Base-by-base conservation (phyloP, 2,329 filamentous ascomycete species). In the Fusarium sp. region DNA sequence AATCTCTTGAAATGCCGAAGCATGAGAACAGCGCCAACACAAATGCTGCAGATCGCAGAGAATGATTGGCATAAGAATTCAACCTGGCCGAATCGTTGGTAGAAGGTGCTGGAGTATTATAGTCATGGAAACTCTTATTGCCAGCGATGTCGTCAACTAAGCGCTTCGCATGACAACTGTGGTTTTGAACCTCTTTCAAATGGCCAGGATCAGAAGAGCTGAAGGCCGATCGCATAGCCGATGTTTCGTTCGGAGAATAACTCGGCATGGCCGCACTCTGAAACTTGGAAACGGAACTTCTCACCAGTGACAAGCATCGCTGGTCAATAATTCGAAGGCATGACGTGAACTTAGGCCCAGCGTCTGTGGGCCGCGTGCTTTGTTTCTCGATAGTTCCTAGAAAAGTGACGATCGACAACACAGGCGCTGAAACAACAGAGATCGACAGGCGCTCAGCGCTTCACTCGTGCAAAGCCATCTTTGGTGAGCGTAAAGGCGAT, bases 361-460 rank as follows among this genome's bases (percentile, higher is more conserved):
- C 24, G 41, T 23, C 21, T 41, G 66, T 63, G 62, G 46, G 48
- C 62, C 43, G 37, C n/a, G 29, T 24, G 60, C 57, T 50, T 44
- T 63, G 62, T 65, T 65, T 59, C 60, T 61, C 26, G 18, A 55
- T 18, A 26, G 47, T 61, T 41, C 21, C 58, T 46, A 13, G 33
- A 39, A 42, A 49, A 58, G 59, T 63, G 71, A 71, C 58, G 71
- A 74, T 73, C 69, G 55, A 44, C 57, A 46, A 62, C 31, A 48
- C 59, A 55, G 38, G 44, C 33, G 48, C 64, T 65, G 62, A 72
- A 63, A 71, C 60, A 61, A 44, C 47, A 52, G 26, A 55, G 62
- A 61, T 70, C 56, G 35, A 52, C 67, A 55, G 18, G 18, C 53
- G 57, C 61, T 59, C 52, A 31, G 52, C 62, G 50, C 61, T 59